Conservation (phyloP, 352 stramenopile genomes). For the Vaucheria bursata region DNA sequence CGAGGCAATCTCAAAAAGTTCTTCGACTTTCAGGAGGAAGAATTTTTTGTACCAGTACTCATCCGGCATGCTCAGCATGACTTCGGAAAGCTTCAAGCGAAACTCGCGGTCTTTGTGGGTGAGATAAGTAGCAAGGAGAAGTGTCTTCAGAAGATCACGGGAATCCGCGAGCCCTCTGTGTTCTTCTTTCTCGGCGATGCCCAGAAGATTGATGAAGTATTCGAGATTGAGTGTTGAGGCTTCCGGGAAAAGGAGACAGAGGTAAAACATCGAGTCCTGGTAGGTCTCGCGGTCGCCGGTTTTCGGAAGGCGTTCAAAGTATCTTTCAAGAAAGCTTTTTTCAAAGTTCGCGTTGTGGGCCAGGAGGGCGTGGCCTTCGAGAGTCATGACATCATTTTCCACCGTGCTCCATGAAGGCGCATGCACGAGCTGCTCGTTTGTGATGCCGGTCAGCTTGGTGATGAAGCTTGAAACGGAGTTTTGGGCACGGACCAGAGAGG, state of each 20-base stretch:
- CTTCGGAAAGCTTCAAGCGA: neutral
- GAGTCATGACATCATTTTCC: neutral
- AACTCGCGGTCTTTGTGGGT: neutral
- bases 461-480: neutral
- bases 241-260: neutral
- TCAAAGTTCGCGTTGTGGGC: neutral
- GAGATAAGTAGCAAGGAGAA: neutral
- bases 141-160: neutral
- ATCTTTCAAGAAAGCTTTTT: neutral
- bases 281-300: neutral
- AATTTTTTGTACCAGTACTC: neutral
- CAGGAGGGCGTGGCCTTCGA: neutral
- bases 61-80: neutral
- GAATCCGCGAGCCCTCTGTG: neutral
- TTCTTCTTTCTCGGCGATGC: neutral
- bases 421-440: neutral
- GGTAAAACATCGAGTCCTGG: neutral
- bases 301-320: neutral
- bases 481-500: neutral
- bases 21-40: neutral
- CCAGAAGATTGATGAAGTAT: constrained; percentile 3
- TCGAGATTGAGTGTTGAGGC: neutral
- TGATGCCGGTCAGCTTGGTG: neutral
- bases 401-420: neutral
- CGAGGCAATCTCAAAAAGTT: neutral